Percentiles rank a stretch among this genome's conserved stretches.
These are phyloP conservation scores for Stephania cephalantha DNA, from an alignment of 164 flowering plant species.

Conservation along the genomic window DNA sequence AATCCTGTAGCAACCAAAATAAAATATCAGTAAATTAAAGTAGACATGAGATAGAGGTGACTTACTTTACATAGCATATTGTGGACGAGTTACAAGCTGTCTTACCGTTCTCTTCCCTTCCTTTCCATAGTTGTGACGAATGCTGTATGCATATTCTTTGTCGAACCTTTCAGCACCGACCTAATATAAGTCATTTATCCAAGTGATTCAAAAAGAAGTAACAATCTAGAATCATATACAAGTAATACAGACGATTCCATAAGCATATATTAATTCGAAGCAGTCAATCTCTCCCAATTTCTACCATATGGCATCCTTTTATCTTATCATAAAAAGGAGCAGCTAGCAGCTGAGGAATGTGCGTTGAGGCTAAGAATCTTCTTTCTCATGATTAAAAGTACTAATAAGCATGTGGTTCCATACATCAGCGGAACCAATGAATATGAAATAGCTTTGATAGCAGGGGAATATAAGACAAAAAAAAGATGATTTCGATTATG, in stretches of 20 bases:
- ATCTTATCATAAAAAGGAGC: not conserved
- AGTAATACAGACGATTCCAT: not conserved
- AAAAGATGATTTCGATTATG: not conserved
- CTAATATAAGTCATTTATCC: slow-evolving; percentile 24
- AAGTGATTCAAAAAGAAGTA: not conserved
- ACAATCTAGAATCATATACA: not conserved
- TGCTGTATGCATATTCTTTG: slow-evolving; percentile 87
- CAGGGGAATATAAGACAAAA: not conserved
- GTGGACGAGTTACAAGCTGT: not conserved
- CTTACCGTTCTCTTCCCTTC: slow-evolving; percentile 94
- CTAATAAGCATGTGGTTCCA: not conserved
- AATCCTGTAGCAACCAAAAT: slow-evolving; percentile 56
- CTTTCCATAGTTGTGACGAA: slow-evolving; percentile 91
- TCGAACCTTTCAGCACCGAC: slow-evolving; percentile 93
- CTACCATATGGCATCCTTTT: not conserved
- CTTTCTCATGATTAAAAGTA: not conserved
- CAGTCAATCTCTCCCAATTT: not conserved
- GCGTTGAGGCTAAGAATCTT: not conserved
- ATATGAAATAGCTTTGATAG: not conserved
- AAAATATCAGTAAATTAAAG: not conserved
- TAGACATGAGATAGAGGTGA: not conserved
- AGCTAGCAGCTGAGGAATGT: not conserved
- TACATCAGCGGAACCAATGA: not conserved
- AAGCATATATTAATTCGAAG: not conserved
- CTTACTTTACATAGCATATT: not conserved